These are phyloP conservation scores for Acorus gramineus DNA, from an alignment of 106 monocot species.

Conservation along the genomic window DNA sequence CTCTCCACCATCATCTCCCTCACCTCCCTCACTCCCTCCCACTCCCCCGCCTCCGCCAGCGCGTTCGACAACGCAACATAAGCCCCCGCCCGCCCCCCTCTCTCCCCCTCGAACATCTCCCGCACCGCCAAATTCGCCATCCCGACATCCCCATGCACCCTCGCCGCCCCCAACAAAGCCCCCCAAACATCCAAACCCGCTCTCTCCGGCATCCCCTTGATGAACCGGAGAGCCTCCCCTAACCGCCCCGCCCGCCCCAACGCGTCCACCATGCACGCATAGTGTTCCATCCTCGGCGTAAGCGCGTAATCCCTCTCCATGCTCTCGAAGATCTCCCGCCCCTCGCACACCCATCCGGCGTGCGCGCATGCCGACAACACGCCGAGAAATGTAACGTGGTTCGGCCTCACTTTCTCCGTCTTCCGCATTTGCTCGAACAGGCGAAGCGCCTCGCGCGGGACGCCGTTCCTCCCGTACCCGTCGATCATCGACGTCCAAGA, in stretches of 20 bases:
- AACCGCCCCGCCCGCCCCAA: slow-evolving; percentile 57
- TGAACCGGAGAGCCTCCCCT: slow-evolving; percentile 51
- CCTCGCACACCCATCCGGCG: slow-evolving; percentile 46
- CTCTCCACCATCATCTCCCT: slow-evolving; percentile 77
- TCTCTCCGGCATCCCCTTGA: slow-evolving; percentile 48
- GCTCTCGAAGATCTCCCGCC: slow-evolving; percentile 53
- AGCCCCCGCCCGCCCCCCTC: slow-evolving; percentile 60
- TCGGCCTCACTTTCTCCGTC: slow-evolving; percentile 33
- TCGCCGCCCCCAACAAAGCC: slow-evolving; percentile 67
- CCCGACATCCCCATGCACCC: slow-evolving; percentile 70
- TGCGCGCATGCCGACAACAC: slow-evolving; percentile 80
- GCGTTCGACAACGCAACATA: slow-evolving; percentile 87
- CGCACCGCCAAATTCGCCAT: slow-evolving; percentile 66
- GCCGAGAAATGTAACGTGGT: slow-evolving; percentile 62
- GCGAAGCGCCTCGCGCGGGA: slow-evolving; percentile 43
- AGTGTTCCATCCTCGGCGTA: slow-evolving; percentile 83
- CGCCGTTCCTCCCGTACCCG: slow-evolving; percentile 90
- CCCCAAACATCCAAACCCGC: slow-evolving; percentile 85
- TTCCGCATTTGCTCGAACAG: slow-evolving; percentile 54
- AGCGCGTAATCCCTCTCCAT: slow-evolving; percentile 63
- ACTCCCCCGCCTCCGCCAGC: slow-evolving; percentile 62
- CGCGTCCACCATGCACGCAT: slow-evolving; percentile 82
- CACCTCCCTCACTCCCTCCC: slow-evolving; percentile 61
- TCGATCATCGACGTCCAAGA: slow-evolving; percentile 97
- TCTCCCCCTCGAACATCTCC: slow-evolving; percentile 55